These are phyloP conservation scores for Mycena amicta DNA, from an alignment of 768 basidiomycete species.

Conservation along the genomic window DNA sequence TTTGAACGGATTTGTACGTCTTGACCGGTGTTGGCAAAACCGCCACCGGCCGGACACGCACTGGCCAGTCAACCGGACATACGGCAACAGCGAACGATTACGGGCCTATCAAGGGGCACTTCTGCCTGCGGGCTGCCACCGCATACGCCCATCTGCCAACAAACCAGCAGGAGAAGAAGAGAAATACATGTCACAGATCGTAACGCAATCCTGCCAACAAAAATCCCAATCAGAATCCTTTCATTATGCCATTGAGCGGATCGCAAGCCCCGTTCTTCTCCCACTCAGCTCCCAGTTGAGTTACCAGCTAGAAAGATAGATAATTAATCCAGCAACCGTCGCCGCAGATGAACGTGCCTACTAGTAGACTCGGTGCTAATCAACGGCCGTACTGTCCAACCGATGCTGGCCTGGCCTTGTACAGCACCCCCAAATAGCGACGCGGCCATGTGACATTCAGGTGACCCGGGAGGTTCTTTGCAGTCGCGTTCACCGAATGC, in stretches of 20 bases:
- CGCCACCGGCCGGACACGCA: neutral
- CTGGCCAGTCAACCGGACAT: neutral
- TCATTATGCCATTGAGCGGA: neutral
- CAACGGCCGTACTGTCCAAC: neutral
- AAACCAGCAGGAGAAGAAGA: neutral
- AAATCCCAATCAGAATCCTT: neutral
- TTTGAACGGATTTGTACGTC: conserved; percentile 1
- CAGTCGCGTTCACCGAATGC: neutral
- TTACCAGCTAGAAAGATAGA: too few relatives aligned
- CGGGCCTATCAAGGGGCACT: conserved; percentile 3
- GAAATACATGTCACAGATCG: neutral
- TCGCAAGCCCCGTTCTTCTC: neutral
- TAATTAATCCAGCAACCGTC: too few relatives aligned
- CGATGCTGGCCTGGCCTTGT: too few relatives aligned
- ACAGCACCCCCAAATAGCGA: too few relatives aligned
- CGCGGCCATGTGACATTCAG: neutral
- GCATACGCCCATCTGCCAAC: neutral
- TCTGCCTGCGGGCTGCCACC: neutral
- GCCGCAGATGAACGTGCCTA: too few relatives aligned
- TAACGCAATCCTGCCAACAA: neutral
- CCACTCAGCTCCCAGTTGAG: too few relatives aligned
- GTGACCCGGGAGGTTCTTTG: neutral
- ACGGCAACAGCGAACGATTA: neutral
- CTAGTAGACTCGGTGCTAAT: too few relatives aligned
- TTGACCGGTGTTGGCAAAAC: neutral